Conservation (phyloP, 495 filamentous ascomycete species). For the Xylaria sp. region DNA sequence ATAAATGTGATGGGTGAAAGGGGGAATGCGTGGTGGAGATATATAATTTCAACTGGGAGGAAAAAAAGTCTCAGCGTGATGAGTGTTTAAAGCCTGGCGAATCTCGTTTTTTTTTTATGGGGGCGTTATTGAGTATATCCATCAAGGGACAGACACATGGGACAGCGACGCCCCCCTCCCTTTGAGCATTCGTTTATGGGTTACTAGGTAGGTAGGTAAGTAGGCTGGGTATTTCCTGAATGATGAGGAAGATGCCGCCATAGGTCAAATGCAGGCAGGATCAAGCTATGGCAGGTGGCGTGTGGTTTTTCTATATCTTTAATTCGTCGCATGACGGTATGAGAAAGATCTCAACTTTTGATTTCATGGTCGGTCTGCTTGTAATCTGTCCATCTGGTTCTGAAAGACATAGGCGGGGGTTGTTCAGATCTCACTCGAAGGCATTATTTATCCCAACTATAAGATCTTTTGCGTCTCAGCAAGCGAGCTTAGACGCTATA, state of each 20-base stretch:
- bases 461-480: neutral
- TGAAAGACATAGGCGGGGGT: neutral
- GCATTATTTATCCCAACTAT: neutral
- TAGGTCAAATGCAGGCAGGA: neutral
- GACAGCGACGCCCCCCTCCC: neutral
- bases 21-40: neutral
- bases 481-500: neutral
- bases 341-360: neutral
- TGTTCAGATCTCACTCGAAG: neutral
- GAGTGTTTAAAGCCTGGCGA: neutral
- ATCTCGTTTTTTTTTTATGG: neutral
- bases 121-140: conserved; percentile 23
- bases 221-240: too few species aligned
- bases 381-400: neutral
- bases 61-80: neutral
- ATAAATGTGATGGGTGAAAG: neutral
- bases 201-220: too few species aligned
- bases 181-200: conserved; percentile 19
- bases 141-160: conserved; percentile 15
- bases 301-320: neutral
- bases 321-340: neutral
- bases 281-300: neutral
- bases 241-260: neutral
- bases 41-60: neutral
- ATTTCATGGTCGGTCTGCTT: neutral